phyloP scores from a whole-genome alignment of 1,139 yeast genomes.

The Kluyveromyces sp. region DNA sequence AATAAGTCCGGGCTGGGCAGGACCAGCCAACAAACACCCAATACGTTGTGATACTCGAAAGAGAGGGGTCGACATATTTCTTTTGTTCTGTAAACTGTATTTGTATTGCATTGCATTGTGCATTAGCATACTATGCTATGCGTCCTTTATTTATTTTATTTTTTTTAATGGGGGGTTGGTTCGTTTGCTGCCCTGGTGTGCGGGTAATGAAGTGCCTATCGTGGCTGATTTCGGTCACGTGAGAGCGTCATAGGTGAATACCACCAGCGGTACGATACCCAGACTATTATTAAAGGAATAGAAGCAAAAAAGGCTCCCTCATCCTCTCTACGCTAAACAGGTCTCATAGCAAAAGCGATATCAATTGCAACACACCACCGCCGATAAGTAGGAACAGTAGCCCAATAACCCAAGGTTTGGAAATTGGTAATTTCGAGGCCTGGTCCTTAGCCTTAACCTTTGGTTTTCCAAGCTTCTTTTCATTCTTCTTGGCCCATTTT shows the following conservation, averaged over 20 bases:
- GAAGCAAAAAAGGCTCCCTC: not conserved
- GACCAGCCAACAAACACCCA: too few species aligned
- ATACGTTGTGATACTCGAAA: too few species aligned
- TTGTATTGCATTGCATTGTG: too few species aligned
- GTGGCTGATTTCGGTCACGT: not conserved
- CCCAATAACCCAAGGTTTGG: slow-evolving; percentile 33
- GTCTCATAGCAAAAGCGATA: slow-evolving; percentile 42
- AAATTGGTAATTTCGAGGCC: slow-evolving; percentile 53
- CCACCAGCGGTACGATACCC: not conserved
- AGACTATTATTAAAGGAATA: not conserved
- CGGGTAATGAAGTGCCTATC: not conserved
- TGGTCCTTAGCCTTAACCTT: slow-evolving; percentile 31
- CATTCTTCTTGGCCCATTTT: slow-evolving; percentile 68
- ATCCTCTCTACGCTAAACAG: not conserved
- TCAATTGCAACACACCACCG: slow-evolving; percentile 69
- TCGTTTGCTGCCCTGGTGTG: too few species aligned
- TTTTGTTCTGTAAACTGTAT: too few species aligned
- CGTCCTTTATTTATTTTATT: too few species aligned
- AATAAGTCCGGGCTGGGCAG: too few species aligned
- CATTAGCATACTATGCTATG: too few species aligned
- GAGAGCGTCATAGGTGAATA: not conserved
- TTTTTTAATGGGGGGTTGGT: too few species aligned
- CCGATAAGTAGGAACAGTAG: slow-evolving; percentile 71
- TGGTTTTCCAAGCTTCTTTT: slow-evolving; percentile 54
- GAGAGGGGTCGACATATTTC: too few species aligned